phyloP scores from a whole-genome alignment of 148 eudicot species.

The Diospyros lotus region DNA sequence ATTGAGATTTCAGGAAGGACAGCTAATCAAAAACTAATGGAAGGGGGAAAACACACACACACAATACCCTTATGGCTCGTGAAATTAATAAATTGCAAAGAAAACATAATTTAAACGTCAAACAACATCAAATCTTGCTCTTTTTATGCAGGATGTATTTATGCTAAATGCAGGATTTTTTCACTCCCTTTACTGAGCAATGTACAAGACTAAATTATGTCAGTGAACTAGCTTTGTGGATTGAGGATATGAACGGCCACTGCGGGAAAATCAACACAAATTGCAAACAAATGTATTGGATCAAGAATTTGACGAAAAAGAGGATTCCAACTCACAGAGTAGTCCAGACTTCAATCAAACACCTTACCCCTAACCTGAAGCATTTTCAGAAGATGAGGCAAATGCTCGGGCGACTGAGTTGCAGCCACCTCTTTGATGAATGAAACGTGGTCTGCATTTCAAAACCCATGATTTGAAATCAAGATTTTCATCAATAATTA shows the following conservation, averaged over 20 bases:
- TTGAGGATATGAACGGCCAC: neutral
- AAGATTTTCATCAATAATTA: neutral
- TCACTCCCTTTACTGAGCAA: neutral
- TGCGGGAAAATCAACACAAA: neutral
- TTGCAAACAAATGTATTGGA: neutral
- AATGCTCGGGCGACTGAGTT: conserved; percentile 63
- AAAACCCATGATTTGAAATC: neutral
- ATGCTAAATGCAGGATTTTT: neutral
- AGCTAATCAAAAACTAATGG: no score
- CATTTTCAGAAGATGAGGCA: conserved; percentile 69
- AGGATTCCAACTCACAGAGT: neutral
- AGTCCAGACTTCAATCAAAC: neutral
- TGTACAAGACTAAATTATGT: neutral
- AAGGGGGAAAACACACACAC: no score
- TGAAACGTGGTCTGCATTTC: conserved; percentile 63
- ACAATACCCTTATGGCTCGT: no score
- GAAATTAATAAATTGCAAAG: no score
- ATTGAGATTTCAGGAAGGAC: no score
- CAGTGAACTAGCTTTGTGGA: neutral
- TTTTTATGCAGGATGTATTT: neutral
- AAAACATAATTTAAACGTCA: no score
- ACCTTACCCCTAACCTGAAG: conserved; percentile 79
- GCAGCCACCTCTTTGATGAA: conserved; percentile 86
- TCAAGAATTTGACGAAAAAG: neutral
- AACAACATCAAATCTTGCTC: no score